These are phyloP conservation scores for Nepenthes gracilis DNA, from an alignment of 148 eudicot genomes.

Conservation along the genomic window DNA sequence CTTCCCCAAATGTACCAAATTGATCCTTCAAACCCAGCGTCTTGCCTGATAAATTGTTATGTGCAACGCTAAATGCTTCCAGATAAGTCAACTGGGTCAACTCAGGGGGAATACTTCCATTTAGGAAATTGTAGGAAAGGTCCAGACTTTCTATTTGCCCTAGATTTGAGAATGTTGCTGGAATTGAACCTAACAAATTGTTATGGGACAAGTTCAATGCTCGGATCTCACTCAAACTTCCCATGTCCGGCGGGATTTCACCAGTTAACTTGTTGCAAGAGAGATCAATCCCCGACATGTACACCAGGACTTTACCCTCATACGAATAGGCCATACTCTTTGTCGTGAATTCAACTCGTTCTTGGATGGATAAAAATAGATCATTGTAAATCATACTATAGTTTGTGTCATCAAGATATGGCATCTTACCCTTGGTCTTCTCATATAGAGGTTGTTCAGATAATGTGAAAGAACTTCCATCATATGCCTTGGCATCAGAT, in stretches of 20 bases:
- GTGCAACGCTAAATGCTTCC: constrained; percentile 5
- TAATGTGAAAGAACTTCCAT: not conserved
- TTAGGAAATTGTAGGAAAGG: constrained; percentile 14
- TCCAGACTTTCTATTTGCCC: constrained; percentile 12
- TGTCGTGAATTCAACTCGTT: constrained; percentile 5
- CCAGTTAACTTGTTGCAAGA: constrained; percentile 10
- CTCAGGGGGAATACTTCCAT: constrained; percentile 2
- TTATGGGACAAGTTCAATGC: constrained; percentile 15
- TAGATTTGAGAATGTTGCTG: constrained; percentile 5
- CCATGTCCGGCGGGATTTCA: constrained; percentile 7
- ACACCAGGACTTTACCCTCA: not conserved
- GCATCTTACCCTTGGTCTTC: not conserved
- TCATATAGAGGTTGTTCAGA: not conserved
- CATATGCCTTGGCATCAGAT: not conserved
- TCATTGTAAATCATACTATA: not conserved
- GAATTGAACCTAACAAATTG: constrained; percentile 9
- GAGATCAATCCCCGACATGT: constrained; percentile 8
- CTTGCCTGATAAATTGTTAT: constrained; percentile 8
- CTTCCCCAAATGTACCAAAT: constrained; percentile 1
- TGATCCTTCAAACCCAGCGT: constrained; percentile 1
- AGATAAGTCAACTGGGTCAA: constrained; percentile 1
- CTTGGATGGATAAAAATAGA: not conserved
- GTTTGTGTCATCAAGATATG: not conserved
- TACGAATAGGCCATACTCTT: constrained; percentile 1
- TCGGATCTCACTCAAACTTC: not conserved